Percentiles rank a stretch among this genome's conserved stretches.
phyloP scores from a whole-genome alignment of 345 rosid species.

The Syzygium aqueum region DNA sequence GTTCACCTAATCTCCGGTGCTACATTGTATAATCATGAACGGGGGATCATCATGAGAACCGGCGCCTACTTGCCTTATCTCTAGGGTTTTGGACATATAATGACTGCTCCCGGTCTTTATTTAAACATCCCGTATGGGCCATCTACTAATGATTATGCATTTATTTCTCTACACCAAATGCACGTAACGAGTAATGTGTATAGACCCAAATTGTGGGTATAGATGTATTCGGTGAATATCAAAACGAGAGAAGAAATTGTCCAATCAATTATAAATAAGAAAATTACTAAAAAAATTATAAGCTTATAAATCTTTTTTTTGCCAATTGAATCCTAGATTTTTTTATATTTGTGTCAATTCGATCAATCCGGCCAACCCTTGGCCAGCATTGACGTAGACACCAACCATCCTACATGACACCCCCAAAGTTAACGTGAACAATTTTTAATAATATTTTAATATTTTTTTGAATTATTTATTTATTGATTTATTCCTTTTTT shows the following conservation, averaged over 20 bases:
- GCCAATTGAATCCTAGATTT: too few relatives aligned
- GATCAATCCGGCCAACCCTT: too few relatives aligned
- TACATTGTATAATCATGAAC: neutral
- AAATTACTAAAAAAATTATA: too few relatives aligned
- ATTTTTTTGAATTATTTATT: too few relatives aligned
- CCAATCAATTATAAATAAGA: fast-evolving
- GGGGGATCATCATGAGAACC: neutral
- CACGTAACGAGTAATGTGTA: neutral
- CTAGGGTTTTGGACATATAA: neutral
- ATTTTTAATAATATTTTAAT: too few relatives aligned
- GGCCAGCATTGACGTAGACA: too few relatives aligned
- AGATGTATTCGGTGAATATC: neutral
- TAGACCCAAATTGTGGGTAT: neutral
- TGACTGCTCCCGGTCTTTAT: neutral
- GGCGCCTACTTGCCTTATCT: neutral
- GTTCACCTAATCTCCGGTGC: neutral
- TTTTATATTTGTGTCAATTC: too few relatives aligned
- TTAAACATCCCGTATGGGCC: neutral
- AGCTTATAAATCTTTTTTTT: too few relatives aligned
- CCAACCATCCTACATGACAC: too few relatives aligned
- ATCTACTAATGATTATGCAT: neutral
- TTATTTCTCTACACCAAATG: neutral
- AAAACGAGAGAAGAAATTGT: neutral
- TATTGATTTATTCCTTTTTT: too few relatives aligned
- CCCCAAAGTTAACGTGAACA: fast-evolving